These are phyloP conservation scores for Iris pallida DNA, from an alignment of 116 monocot genomes.

Conservation along the genomic window DNA sequence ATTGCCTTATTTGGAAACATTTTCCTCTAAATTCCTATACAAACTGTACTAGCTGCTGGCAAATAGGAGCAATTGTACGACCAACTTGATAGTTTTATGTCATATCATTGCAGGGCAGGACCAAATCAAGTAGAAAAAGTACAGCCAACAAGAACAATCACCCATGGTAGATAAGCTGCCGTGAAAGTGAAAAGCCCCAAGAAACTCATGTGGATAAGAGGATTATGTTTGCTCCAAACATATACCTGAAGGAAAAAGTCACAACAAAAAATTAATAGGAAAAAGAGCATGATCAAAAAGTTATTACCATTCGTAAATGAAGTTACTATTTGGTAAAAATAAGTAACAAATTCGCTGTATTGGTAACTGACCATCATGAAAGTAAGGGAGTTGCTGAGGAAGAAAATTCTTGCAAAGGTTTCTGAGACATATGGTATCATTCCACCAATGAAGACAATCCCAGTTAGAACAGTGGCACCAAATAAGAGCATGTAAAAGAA, in stretches of 20 bases:
- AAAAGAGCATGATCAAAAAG: neutral
- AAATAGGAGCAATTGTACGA: too few relatives aligned
- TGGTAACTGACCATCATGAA: conserved; percentile 91
- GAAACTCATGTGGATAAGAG: conserved; percentile 94
- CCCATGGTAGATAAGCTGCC: conserved; percentile 97
- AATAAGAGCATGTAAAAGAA: conserved; percentile 99
- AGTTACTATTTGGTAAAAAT: neutral
- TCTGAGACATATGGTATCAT: conserved; percentile 90
- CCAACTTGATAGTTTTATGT: too few relatives aligned
- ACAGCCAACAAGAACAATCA: conserved; percentile 30
- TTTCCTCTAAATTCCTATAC: too few relatives aligned
- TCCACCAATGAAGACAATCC: conserved; percentile 86
- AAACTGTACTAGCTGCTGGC: too few relatives aligned
- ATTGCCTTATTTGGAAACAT: too few relatives aligned
- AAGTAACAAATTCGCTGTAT: neutral
- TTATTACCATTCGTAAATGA: neutral
- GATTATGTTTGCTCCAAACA: conserved; percentile 99
- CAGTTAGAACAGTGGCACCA: conserved; percentile 81
- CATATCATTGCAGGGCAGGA: too few relatives aligned
- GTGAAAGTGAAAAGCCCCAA: conserved; percentile 96
- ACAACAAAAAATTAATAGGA: neutral
- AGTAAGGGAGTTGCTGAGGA: conserved; percentile 97
- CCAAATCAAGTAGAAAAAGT: neutral
- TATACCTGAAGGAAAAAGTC: conserved; percentile 55
- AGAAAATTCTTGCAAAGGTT: conserved; percentile 78